Percentiles rank a stretch among this genome's conserved stretches.
Evolutionary conservation across 2,329 filamentous ascomycete species (phyloP).

Genomic region (Scedosporium apiospermum): DNA sequence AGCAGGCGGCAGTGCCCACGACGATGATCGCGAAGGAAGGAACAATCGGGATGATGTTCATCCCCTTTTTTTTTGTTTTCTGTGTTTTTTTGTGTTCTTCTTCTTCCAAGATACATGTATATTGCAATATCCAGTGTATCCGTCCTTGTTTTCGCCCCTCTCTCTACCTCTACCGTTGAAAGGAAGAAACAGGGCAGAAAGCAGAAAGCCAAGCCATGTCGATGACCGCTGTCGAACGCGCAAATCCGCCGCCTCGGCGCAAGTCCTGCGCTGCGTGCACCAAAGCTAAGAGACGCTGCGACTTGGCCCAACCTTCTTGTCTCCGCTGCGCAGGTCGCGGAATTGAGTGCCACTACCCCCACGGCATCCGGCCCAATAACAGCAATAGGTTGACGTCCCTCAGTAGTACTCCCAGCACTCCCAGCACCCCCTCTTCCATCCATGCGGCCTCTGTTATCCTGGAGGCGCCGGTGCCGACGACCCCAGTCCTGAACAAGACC

Average conservation of each 20-base stretch:
- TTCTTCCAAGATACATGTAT: background rate
- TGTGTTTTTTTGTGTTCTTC: background rate
- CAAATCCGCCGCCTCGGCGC: constrained; percentile 36
- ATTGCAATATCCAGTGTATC: background rate
- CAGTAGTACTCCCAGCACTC: background rate
- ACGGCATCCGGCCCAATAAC: constrained; percentile 12
- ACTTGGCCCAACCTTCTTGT: constrained; percentile 40
- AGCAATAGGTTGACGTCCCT: background rate
- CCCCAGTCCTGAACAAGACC: background rate
- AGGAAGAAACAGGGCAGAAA: background rate
- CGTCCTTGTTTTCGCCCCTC: background rate
- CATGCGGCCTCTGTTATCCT: background rate
- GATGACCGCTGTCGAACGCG: constrained; percentile 20
- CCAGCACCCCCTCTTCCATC: background rate
- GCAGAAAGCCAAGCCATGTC: background rate
- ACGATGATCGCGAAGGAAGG: no score
- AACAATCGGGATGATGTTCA: no score
- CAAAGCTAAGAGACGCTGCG: constrained; percentile 47
- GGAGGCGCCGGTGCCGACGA: background rate
- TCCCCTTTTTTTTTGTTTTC: background rate
- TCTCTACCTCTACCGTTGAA: background rate
- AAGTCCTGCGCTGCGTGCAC: constrained; percentile 50
- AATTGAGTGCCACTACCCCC: constrained; percentile 35
- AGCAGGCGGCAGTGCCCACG: no score
- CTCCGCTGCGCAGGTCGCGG: constrained; percentile 38